Conservation (phyloP, 129 eudicot species). For the Mikania micrantha region DNA sequence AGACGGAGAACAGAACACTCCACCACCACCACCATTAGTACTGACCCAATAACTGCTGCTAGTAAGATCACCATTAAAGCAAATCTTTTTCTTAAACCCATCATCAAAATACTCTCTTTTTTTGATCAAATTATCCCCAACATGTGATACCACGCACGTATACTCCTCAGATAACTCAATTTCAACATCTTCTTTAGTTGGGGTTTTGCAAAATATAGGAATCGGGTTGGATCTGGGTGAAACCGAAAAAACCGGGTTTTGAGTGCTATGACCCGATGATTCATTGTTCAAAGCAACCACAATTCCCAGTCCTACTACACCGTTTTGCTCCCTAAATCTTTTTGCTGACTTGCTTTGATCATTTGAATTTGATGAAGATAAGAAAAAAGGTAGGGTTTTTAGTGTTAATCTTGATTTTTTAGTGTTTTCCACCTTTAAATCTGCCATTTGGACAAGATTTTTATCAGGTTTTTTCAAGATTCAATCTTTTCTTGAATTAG, state of each 20-base stretch:
- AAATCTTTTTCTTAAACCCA: no score
- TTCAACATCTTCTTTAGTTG: constrained; percentile 18
- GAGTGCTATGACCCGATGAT: constrained; percentile 26
- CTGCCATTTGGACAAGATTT: constrained; percentile 34
- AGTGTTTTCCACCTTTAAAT: constrained; percentile 22
- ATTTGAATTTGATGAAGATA: constrained; percentile 22
- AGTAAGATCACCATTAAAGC: constrained; percentile 1
- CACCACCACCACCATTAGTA: constrained; percentile 21
- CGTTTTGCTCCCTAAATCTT: constrained; percentile 46
- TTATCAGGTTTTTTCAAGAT: constrained; percentile 1
- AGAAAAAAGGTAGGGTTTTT: constrained; percentile 50
- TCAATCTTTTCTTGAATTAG: constrained; percentile 4
- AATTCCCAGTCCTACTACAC: constrained; percentile 69
- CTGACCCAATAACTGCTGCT: constrained; percentile 24
- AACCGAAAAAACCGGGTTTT: constrained; percentile 35
- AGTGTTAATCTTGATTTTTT: constrained; percentile 43
- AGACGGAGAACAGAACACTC: constrained; percentile 30
- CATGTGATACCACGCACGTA: constrained; percentile 69
- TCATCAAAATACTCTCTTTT: constrained; percentile 71
- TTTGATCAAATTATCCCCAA: constrained; percentile 55
- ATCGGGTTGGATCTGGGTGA: constrained; percentile 61
- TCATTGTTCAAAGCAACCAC: constrained; percentile 53
- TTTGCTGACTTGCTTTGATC: constrained; percentile 34
- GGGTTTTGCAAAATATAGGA: constrained; percentile 33
- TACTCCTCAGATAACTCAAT: constrained; percentile 73